Conservation (phyloP, 805 yeast genomes). For the Barnettozyma pratensis region DNA sequence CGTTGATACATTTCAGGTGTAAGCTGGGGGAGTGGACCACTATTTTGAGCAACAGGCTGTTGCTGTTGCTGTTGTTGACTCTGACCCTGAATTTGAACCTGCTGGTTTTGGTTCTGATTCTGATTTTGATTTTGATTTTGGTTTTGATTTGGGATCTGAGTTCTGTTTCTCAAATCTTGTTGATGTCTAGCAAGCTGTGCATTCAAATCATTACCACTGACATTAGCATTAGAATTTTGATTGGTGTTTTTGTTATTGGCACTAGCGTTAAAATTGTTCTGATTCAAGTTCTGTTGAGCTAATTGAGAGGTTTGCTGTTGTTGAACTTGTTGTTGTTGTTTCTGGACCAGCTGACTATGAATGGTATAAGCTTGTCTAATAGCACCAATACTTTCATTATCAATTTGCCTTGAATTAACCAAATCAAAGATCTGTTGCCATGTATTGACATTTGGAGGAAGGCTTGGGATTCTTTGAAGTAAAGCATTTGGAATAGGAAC, state of each 20-base stretch:
- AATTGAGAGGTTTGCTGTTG: slow-evolving; percentile 21
- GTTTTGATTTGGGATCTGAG: slow-evolving; percentile 16
- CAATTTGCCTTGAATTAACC: slow-evolving; percentile 51
- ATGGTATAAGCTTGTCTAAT: slow-evolving; percentile 64
- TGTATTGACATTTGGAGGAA: slow-evolving; percentile 74
- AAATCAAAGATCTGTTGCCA: slow-evolving; percentile 76
- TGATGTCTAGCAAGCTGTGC: slow-evolving; percentile 27
- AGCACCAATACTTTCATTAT: slow-evolving; percentile 50
- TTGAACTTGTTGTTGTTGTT: slow-evolving; percentile 30
- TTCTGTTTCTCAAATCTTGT: slow-evolving; percentile 29
- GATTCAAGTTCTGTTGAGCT: slow-evolving; percentile 29
- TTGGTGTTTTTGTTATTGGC: slow-evolving; percentile 26
- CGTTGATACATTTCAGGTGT: slow-evolving; percentile 17
- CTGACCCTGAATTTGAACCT: slow-evolving; percentile 20
- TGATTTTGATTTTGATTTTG: not conserved
- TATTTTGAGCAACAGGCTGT: not conserved
- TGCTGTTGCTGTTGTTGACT: not conserved
- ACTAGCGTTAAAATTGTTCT: slow-evolving; percentile 27
- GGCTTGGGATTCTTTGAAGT: slow-evolving; percentile 60
- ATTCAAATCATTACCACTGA: slow-evolving; percentile 12
- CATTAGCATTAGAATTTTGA: slow-evolving; percentile 18
- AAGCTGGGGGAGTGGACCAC: slow-evolving; percentile 7
- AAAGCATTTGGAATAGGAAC: slow-evolving; percentile 69
- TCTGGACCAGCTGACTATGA: slow-evolving; percentile 53
- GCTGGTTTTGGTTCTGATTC: not conserved